These are phyloP conservation scores for Tremellales sp. DNA, from an alignment of 1,284 basidiomycete species.

Conservation along the genomic window DNA sequence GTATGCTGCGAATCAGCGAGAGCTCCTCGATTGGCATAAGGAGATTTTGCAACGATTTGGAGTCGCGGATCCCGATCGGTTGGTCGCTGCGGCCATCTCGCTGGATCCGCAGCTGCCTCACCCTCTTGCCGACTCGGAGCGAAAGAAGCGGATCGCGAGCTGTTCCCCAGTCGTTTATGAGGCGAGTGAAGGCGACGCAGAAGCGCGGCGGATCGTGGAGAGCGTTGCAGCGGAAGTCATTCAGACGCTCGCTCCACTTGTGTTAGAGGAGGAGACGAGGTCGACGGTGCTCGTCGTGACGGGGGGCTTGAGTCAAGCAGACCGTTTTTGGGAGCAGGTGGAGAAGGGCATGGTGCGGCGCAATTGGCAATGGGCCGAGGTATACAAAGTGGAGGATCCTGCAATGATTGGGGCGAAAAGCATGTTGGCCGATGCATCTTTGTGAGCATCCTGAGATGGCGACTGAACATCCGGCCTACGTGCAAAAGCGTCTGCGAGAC, in stretches of 20 bases:
- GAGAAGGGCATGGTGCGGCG: conserved; percentile 4
- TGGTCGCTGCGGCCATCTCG: too few species aligned
- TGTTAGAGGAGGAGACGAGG: background rate
- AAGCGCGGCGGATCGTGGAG: conserved; percentile 4
- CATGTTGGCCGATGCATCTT: too few species aligned
- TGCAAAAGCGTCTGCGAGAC: too few species aligned
- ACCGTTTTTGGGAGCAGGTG: conserved; percentile 10
- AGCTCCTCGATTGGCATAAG: conserved; percentile 6
- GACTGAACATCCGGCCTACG: too few species aligned
- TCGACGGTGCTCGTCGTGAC: conserved; percentile 13
- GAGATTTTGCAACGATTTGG: conserved; percentile 8
- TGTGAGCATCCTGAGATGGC: too few species aligned
- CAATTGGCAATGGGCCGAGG: too few species aligned
- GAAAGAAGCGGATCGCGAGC: conserved; percentile 14
- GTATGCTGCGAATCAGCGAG: conserved; percentile 8
- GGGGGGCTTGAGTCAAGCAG: conserved; percentile 11
- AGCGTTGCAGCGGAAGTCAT: conserved; percentile 17
- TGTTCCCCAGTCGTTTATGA: conserved; percentile 7
- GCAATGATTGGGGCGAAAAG: too few species aligned
- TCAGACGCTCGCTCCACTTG: conserved; percentile 12
- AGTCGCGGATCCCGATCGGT: conserved; percentile 1
- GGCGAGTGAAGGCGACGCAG: conserved; percentile 7
- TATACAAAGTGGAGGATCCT: too few species aligned
- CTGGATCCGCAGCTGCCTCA: background rate
- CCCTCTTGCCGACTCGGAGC: conserved; percentile 9